Evolutionary conservation across 1,284 basidiomycete genomes (phyloP).

Genomic region (Fistulinella cinereoalba): DNA sequence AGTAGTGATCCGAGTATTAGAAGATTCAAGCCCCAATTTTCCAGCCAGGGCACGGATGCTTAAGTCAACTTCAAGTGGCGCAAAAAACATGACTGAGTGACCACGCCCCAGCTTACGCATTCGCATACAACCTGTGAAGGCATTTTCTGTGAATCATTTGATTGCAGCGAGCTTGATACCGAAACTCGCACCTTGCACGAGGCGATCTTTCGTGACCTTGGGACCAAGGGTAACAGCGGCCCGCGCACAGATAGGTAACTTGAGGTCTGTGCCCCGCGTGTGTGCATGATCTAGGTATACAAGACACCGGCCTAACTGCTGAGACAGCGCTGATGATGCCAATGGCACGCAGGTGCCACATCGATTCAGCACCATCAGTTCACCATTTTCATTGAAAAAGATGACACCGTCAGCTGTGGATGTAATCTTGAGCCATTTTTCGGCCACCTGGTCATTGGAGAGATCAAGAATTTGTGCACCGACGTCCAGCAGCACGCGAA

Average conservation of each 20-base stretch:
- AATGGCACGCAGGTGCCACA: neutral
- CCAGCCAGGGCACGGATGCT: neutral
- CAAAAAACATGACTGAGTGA: conserved; percentile 1
- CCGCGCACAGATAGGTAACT: neutral
- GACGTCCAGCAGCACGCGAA: neutral
- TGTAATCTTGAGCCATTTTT: neutral
- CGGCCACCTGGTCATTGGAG: neutral
- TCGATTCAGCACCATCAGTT: neutral
- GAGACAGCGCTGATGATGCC: neutral
- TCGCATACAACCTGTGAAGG: conserved; percentile 3
- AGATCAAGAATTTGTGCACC: neutral
- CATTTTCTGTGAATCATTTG: neutral
- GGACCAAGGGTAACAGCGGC: neutral
- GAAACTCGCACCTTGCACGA: neutral
- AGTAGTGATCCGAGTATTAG: neutral
- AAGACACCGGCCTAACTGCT: neutral
- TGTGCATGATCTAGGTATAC: neutral
- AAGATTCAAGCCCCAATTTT: neutral
- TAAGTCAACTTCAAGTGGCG: neutral
- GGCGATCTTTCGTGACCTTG: neutral
- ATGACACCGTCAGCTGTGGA: neutral
- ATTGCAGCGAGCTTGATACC: neutral
- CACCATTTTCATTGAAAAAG: neutral
- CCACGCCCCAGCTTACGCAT: conserved; percentile 4
- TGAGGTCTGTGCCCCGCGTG: neutral